Percentiles rank a stretch among this genome's conserved stretches.
phyloP scores from a whole-genome alignment of 2,329 filamentous ascomycete species.

The Cladorrhinum sp. region DNA sequence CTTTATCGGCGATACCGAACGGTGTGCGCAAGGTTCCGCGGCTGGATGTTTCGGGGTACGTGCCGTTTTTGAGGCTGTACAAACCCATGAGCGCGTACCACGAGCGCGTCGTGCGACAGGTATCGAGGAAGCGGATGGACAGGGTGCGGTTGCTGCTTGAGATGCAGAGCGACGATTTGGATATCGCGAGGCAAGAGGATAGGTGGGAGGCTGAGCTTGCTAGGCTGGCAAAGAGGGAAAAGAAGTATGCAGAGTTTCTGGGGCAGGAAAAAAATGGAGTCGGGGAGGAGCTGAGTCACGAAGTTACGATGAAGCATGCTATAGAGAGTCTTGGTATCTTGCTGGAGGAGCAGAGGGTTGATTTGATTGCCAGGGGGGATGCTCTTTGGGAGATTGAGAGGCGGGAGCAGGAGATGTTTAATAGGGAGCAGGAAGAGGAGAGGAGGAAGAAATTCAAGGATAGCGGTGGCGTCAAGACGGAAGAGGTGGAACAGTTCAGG shows the following conservation, averaged over 20 bases:
- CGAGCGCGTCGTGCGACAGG: constrained; percentile 54
- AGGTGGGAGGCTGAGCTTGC: constrained; percentile 45
- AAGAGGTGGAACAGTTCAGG: constrained; percentile 15
- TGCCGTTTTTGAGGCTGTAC: constrained; percentile 64
- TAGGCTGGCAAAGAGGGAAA: constrained; percentile 31
- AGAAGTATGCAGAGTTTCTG: constrained; percentile 35
- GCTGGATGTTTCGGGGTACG: constrained; percentile 49
- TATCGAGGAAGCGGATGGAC: constrained; percentile 43
- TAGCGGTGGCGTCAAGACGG: constrained; percentile 13
- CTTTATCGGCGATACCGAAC: constrained; percentile 47
- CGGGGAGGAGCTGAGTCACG: constrained; percentile 23
- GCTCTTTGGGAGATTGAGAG: constrained; percentile 42
- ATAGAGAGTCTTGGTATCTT: background rate
- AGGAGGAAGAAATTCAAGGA: constrained; percentile 21
- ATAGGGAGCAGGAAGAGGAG: constrained; percentile 29
- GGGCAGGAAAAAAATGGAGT: constrained; percentile 13
- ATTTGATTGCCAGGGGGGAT: constrained; percentile 41
- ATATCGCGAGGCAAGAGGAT: constrained; percentile 42
- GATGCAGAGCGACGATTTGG: constrained; percentile 38
- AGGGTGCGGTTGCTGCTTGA: constrained; percentile 38
- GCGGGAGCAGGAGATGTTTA: constrained; percentile 36
- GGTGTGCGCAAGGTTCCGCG: constrained; percentile 54
- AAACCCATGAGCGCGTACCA: constrained; percentile 64
- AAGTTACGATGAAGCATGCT: constrained; percentile 24
- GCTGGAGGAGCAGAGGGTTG: constrained; percentile 33